Conservation (phyloP, 306 rosid species). For the Dryas alaskensis region DNA sequence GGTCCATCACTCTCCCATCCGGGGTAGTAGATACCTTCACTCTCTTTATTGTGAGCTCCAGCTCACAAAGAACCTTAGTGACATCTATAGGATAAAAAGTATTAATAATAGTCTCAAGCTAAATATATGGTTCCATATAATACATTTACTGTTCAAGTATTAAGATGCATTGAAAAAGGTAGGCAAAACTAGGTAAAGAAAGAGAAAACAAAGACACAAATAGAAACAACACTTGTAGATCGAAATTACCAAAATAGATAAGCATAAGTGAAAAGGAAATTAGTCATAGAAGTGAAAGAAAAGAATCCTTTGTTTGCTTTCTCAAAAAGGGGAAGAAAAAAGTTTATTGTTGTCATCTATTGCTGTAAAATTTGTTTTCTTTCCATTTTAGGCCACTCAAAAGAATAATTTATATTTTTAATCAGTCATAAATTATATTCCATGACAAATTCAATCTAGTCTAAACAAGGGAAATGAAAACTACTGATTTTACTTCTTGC, state of each 20-base stretch:
- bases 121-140: background rate
- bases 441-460: background rate
- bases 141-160: background rate
- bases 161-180: background rate
- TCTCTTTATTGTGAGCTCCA: constrained; percentile 53
- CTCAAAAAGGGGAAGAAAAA: background rate
- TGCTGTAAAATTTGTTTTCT: background rate
- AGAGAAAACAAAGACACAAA: background rate
- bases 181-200: background rate
- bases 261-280: background rate
- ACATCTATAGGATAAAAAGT: constrained; percentile 36
- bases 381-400: background rate
- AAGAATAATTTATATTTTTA: background rate
- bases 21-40: constrained; percentile 63
- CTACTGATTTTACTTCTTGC: background rate
- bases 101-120: background rate
- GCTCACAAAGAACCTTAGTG: constrained; percentile 51
- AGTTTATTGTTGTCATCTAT: background rate
- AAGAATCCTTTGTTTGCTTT: background rate
- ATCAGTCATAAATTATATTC: background rate
- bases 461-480: background rate
- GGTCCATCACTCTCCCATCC: constrained; percentile 61
- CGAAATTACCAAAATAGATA: background rate
- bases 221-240: background rate
- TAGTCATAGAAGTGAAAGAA: background rate